These are phyloP conservation scores for Trichophyton mentagrophytes DNA, from an alignment of 2,329 filamentous ascomycete genomes.

Conservation along the genomic window DNA sequence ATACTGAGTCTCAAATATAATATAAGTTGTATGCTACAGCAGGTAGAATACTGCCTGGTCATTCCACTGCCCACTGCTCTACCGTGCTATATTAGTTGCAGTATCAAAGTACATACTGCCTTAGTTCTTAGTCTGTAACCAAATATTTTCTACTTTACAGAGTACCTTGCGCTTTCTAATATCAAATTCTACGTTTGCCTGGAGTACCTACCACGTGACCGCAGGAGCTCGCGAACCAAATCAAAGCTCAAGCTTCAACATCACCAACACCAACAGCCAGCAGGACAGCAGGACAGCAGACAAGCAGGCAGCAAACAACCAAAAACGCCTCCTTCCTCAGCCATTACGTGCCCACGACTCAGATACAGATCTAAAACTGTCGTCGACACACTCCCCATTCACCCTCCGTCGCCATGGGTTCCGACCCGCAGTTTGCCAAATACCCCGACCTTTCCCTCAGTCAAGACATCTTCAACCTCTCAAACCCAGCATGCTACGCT, in stretches of 20 bases:
- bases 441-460: conserved; percentile 52
- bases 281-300: background rate
- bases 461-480: conserved; percentile 56
- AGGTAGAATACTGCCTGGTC: too few relatives aligned
- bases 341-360: background rate
- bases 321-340: conserved; percentile 4
- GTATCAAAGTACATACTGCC: too few relatives aligned
- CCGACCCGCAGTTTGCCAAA: conserved; percentile 53
- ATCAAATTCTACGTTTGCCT: background rate
- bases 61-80: too few relatives aligned
- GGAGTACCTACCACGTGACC: background rate
- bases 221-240: background rate
- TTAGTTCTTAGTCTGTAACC: too few relatives aligned
- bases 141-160: too few relatives aligned
- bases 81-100: too few relatives aligned
- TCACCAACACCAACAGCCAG: conserved; percentile 15
- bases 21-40: too few relatives aligned
- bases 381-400: conserved; percentile 5
- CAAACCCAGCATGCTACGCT: conserved; percentile 45
- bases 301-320: conserved; percentile 10
- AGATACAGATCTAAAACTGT: background rate
- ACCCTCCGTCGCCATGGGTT: conserved; percentile 33
- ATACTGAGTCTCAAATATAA: too few relatives aligned
- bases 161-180: too few relatives aligned
- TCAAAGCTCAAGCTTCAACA: conserved; percentile 13